phyloP scores from a whole-genome alignment of 2,329 filamentous ascomycete species.

The Bipolaris gigantea region DNA sequence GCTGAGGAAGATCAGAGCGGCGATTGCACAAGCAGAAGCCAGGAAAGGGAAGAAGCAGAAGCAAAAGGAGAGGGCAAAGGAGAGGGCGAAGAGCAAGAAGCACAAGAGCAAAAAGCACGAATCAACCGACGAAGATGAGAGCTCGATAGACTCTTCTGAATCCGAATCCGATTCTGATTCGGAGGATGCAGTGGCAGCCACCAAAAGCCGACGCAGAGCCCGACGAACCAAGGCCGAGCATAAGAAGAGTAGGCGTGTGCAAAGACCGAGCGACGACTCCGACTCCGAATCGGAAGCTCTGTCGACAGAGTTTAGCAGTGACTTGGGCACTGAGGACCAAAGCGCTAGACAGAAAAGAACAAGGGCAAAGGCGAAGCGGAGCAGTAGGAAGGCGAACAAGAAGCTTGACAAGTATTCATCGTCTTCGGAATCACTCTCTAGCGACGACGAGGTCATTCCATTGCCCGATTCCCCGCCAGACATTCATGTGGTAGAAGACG shows the following conservation, averaged over 20 bases:
- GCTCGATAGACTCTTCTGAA: conserved; percentile 18
- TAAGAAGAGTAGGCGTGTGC: conserved; percentile 26
- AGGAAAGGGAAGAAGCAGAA: conserved; percentile 28
- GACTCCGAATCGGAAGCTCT: conserved; percentile 14
- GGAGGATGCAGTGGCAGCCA: conserved; percentile 13
- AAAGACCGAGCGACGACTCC: conserved; percentile 24
- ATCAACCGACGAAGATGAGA: conserved; percentile 20
- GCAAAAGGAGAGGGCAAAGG: conserved; percentile 27
- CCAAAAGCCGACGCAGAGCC: conserved; percentile 19
- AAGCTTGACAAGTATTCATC: conserved; percentile 9
- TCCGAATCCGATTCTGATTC: conserved; percentile 20
- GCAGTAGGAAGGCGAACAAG: conserved; percentile 19
- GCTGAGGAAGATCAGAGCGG: conserved; percentile 20
- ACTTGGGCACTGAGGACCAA: conserved; percentile 21
- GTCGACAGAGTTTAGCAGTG: conserved; percentile 19
- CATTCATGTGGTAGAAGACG: conserved; percentile 8
- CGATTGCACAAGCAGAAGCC: conserved; percentile 12
- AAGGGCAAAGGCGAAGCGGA: conserved; percentile 25
- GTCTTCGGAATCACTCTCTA: conserved; percentile 13
- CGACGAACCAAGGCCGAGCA: conserved; percentile 27
- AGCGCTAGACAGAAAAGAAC: conserved; percentile 21
- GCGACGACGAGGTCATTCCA: conserved; percentile 12
- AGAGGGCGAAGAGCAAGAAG: conserved; percentile 14
- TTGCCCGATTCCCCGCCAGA: neutral
- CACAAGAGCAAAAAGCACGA: conserved; percentile 26